phyloP scores from a whole-genome alignment of 2,329 filamentous ascomycete species.

The Coniochaeta pulveracea region DNA sequence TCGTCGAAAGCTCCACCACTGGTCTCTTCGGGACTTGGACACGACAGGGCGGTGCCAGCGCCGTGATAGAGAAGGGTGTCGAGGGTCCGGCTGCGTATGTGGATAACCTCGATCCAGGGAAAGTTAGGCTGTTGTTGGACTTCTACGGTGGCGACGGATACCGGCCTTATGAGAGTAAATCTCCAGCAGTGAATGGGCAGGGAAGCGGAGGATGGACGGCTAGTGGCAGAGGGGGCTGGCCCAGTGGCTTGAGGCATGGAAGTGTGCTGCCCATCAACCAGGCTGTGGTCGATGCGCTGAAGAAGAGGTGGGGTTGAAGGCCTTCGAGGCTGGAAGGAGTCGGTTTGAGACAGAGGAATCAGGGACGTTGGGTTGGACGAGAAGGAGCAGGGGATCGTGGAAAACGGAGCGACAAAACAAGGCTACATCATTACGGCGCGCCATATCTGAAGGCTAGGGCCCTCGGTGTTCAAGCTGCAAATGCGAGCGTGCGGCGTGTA shows the following conservation, averaged over 20 bases:
- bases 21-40: constrained; percentile 42
- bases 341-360: too few relatives aligned
- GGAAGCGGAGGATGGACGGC: constrained; percentile 31
- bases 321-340: too few relatives aligned
- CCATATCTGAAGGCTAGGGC: too few relatives aligned
- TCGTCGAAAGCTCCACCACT: constrained; percentile 32
- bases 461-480: too few relatives aligned
- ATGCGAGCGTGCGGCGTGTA: too few relatives aligned
- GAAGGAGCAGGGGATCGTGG: not conserved
- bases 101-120: constrained; percentile 26
- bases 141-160: constrained; percentile 36
- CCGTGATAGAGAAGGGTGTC: constrained; percentile 28
- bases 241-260: constrained; percentile 37
- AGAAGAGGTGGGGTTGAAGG: constrained; percentile 20
- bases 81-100: constrained; percentile 32
- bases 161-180: constrained; percentile 32
- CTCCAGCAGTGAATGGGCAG: constrained; percentile 30
- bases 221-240: constrained; percentile 28
- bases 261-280: constrained; percentile 35
- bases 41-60: constrained; percentile 28
- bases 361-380: too few relatives aligned
- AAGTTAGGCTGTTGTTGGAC: constrained; percentile 36
- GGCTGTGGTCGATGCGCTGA: constrained; percentile 28
- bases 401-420: not conserved
- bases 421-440: too few relatives aligned